A percentile compares a stretch with the other conserved stretches of the same genome.
phyloP scores from a whole-genome alignment of 352 stramenopile genomes.

The Globisporangium barbulae region DNA sequence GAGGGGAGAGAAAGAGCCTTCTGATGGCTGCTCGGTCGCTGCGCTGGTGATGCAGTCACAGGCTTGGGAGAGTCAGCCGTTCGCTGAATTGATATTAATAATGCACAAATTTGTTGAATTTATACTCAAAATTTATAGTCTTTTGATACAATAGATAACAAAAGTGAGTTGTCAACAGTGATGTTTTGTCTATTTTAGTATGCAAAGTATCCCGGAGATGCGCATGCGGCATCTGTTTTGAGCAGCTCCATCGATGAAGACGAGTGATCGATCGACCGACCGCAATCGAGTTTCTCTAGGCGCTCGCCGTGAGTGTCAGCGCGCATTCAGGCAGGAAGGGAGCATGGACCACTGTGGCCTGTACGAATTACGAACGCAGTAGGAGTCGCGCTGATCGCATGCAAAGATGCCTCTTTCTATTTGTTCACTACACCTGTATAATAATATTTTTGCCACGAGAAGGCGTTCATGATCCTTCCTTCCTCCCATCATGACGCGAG shows the following conservation, averaged over 20 bases:
- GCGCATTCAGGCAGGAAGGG: not conserved
- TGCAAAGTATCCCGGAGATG: too few species aligned
- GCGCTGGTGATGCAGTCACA: conserved; percentile 1
- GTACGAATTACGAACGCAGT: not conserved
- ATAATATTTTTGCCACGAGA: not conserved
- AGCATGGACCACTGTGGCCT: not conserved
- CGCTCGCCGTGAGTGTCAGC: not conserved
- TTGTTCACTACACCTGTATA: not conserved
- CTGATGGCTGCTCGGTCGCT: not conserved
- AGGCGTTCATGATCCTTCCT: not conserved
- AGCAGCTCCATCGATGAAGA: not conserved
- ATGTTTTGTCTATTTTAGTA: not conserved
- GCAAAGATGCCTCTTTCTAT: not conserved
- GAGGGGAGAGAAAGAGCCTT: not conserved
- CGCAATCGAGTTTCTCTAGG: not conserved
- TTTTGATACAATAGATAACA: too few species aligned
- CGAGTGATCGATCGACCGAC: too few species aligned
- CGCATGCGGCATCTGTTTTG: not conserved
- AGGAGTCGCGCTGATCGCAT: not conserved
- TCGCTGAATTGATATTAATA: not conserved
- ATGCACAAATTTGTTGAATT: not conserved
- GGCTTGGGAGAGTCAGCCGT: not conserved
- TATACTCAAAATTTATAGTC: too few species aligned
- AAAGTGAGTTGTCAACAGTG: too few species aligned
- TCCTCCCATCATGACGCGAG: not conserved